Evolutionary conservation across 257 asterid species (phyloP).

Genomic region (Fraxinus pennsylvanica): DNA sequence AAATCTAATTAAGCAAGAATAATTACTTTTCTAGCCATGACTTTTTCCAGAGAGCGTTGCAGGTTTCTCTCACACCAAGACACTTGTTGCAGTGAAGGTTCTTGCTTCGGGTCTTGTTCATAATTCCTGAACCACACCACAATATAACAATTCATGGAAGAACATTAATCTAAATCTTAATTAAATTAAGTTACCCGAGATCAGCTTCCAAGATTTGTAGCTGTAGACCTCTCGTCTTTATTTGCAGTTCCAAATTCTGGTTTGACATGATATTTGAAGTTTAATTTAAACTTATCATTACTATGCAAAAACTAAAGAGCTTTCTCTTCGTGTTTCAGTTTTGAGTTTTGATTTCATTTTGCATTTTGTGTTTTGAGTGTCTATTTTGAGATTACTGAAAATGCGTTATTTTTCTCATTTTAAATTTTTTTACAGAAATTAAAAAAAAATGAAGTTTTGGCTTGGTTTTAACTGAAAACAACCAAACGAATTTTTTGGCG

Average conservation of each 20-base stretch:
- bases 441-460: too few species aligned
- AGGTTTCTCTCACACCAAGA: conserved; percentile 65
- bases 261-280: background rate
- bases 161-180: background rate
- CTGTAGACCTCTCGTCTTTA: conserved; percentile 38
- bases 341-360: too few species aligned
- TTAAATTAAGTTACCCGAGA: conserved; percentile 40
- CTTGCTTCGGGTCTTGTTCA: conserved; percentile 40
- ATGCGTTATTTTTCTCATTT: too few species aligned
- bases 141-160: background rate
- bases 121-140: conserved; percentile 41
- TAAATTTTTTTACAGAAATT: too few species aligned
- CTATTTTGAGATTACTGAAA: too few species aligned
- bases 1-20: background rate
- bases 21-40: conserved; percentile 39
- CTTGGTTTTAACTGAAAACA: too few species aligned
- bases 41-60: conserved; percentile 36
- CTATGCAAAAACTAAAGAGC: background rate
- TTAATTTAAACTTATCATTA: too few species aligned
- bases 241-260: conserved; percentile 59
- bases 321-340: too few species aligned
- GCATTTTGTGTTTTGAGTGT: too few species aligned
- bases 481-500: too few species aligned
- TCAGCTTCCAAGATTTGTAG: conserved; percentile 45
- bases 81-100: conserved; percentile 60